Conservation (phyloP, 768 basidiomycete genomes). For the Mycena latifolia region DNA sequence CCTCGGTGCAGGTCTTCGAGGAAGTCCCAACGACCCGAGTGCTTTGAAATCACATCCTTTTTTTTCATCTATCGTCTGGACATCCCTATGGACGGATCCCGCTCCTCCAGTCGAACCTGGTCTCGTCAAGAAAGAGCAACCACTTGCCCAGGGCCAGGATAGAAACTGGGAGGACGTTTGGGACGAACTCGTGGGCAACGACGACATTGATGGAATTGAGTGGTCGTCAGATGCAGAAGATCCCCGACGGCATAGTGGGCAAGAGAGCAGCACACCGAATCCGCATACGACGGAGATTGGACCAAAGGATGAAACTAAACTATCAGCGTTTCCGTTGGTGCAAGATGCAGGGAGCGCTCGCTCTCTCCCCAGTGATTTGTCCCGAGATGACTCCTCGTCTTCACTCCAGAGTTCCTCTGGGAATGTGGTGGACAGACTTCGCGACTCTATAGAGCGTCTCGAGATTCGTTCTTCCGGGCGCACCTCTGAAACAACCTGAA, state of each 20-base stretch:
- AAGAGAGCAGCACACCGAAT: conserved; percentile 33
- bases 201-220: conserved; percentile 60
- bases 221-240: conserved; percentile 65
- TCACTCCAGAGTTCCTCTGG: conserved; percentile 27
- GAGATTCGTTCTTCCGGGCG: conserved; percentile 29
- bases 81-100: conserved; percentile 65
- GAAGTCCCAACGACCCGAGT: conserved; percentile 50
- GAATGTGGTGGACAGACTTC: conserved; percentile 20
- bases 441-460: conserved; percentile 28
- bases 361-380: conserved; percentile 26
- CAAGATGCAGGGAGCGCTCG: conserved; percentile 15
- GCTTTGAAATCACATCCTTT: conserved; percentile 69
- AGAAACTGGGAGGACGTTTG: conserved; percentile 69
- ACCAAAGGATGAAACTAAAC: conserved; percentile 54
- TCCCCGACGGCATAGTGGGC: conserved; percentile 38
- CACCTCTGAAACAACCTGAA: too few species aligned
- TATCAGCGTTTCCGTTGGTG: conserved; percentile 24
- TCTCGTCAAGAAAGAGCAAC: conserved; percentile 61
- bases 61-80: conserved; percentile 64
- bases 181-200: conserved; percentile 60
- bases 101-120: conserved; percentile 67
- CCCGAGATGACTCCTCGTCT: conserved; percentile 29
- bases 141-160: conserved; percentile 46
- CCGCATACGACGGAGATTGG: conserved; percentile 51
- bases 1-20: conserved; percentile 61